phyloP scores from a whole-genome alignment of 192 early-diverging fungal genomes.

The Mortierella antarctica region DNA sequence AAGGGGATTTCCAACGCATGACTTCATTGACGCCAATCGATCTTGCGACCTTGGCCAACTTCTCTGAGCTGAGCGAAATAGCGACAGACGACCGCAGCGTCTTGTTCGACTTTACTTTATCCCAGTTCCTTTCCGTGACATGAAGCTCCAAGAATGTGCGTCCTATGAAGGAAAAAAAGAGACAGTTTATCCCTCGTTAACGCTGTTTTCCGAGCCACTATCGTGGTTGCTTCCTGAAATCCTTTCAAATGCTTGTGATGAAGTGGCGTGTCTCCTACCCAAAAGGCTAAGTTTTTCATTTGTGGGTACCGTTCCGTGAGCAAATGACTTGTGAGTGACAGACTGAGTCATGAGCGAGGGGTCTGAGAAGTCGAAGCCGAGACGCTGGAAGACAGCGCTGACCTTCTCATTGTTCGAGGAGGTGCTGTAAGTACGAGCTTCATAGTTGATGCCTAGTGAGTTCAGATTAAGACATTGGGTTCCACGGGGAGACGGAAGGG shows the following conservation, averaged over 20 bases:
- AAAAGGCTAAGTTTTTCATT: slow-evolving; percentile 55
- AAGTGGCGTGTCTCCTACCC: slow-evolving; percentile 18
- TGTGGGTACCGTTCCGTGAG: slow-evolving; percentile 57
- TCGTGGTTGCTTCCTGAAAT: background rate
- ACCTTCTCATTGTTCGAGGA: slow-evolving; percentile 19
- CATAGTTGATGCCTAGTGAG: slow-evolving; percentile 37
- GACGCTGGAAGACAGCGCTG: slow-evolving; percentile 32
- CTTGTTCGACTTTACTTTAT: slow-evolving; percentile 49
- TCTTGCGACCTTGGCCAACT: slow-evolving; percentile 39
- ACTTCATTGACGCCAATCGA: slow-evolving; percentile 39
- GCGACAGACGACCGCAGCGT: slow-evolving; percentile 28
- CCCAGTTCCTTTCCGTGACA: slow-evolving; percentile 47
- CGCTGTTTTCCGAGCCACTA: background rate
- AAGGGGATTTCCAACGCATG: slow-evolving; percentile 48
- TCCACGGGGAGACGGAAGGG: background rate
- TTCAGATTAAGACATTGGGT: background rate
- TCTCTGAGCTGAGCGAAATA: slow-evolving; percentile 10
- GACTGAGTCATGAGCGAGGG: slow-evolving; percentile 56
- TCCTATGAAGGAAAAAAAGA: slow-evolving; percentile 19
- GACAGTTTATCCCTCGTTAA: background rate
- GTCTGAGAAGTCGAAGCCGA: slow-evolving; percentile 50
- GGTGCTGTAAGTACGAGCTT: slow-evolving; percentile 31
- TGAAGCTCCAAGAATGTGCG: slow-evolving; percentile 50
- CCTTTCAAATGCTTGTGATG: background rate
- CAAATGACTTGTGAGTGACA: slow-evolving; percentile 62